phyloP scores from a whole-genome alignment of 768 basidiomycete species.

The Rhizopogon roseolus region DNA sequence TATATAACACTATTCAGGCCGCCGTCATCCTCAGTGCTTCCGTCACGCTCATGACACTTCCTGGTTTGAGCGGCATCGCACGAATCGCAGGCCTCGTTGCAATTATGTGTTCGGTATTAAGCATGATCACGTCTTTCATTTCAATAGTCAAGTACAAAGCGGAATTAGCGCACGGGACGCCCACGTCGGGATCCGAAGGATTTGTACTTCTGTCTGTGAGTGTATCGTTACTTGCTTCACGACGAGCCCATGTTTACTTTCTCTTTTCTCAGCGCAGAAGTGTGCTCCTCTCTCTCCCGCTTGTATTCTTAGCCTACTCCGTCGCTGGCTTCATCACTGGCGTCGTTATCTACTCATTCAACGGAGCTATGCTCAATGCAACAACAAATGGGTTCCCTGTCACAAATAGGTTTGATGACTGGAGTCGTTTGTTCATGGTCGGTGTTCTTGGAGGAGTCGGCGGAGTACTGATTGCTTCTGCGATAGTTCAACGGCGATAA shows the following conservation, averaged over 20 bases:
- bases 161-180: constrained; percentile 50
- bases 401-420: constrained; percentile 48
- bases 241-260: not conserved
- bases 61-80: constrained; percentile 61
- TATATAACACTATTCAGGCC: constrained; percentile 43
- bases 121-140: constrained; percentile 64
- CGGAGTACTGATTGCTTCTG: constrained; percentile 54
- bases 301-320: constrained; percentile 70
- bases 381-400: constrained; percentile 26
- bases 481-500: constrained; percentile 23
- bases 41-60: constrained; percentile 76
- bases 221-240: constrained; percentile 5
- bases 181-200: constrained; percentile 43
- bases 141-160: constrained; percentile 68
- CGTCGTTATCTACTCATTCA: constrained; percentile 61
- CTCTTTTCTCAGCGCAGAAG: constrained; percentile 37
- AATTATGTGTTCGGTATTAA: constrained; percentile 61
- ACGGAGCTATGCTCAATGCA: constrained; percentile 40
- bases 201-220: constrained; percentile 51
- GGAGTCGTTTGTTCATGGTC: constrained; percentile 58
- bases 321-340: constrained; percentile 64
- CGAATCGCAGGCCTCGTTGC: constrained; percentile 65
- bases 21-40: constrained; percentile 78
- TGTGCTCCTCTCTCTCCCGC: constrained; percentile 64
- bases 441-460: constrained; percentile 60